Conservation (phyloP, 2,329 filamentous ascomycete genomes). For the Trichoderma sp. region DNA sequence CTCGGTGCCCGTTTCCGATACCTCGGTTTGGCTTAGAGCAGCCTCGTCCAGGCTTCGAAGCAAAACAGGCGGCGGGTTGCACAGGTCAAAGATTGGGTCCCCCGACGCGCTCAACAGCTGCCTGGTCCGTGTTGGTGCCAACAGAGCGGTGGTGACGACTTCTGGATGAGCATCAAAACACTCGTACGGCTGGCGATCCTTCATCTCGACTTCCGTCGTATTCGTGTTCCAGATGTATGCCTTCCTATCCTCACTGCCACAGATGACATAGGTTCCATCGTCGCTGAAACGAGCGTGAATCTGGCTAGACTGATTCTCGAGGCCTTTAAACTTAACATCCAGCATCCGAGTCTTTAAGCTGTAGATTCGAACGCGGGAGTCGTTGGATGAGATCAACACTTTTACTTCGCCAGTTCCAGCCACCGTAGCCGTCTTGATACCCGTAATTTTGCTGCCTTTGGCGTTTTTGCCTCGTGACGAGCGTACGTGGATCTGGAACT, state of each 20-base stretch:
- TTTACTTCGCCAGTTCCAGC: slow-evolving; percentile 67
- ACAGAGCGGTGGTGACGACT: slow-evolving; percentile 84
- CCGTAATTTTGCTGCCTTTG: slow-evolving; percentile 96
- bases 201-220: slow-evolving; percentile 59
- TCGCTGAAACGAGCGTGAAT: slow-evolving; percentile 89
- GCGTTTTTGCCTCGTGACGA: slow-evolving; percentile 90
- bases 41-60: slow-evolving; percentile 72
- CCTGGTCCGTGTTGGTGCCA: slow-evolving; percentile 78
- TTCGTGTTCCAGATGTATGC: slow-evolving; percentile 80
- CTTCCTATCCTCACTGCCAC: slow-evolving; percentile 87
- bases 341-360: slow-evolving; percentile 81
- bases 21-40: slow-evolving; percentile 44
- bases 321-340: slow-evolving; percentile 87
- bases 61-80: slow-evolving; percentile 89
- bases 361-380: slow-evolving; percentile 88
- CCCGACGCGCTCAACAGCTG: slow-evolving; percentile 77
- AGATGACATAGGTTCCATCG: slow-evolving; percentile 82
- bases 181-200: slow-evolving; percentile 81
- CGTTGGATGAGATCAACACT: slow-evolving; percentile 89
- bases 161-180: slow-evolving; percentile 88
- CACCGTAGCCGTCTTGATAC: slow-evolving; percentile 75
- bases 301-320: slow-evolving; percentile 87
- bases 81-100: slow-evolving; percentile 93
- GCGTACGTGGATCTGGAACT: slow-evolving; percentile 88
- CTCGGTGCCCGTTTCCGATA: slow-evolving; percentile 40